These are phyloP conservation scores for Gossypium schwendimanii DNA, from an alignment of 441 rosid species.

Conservation along the genomic window DNA sequence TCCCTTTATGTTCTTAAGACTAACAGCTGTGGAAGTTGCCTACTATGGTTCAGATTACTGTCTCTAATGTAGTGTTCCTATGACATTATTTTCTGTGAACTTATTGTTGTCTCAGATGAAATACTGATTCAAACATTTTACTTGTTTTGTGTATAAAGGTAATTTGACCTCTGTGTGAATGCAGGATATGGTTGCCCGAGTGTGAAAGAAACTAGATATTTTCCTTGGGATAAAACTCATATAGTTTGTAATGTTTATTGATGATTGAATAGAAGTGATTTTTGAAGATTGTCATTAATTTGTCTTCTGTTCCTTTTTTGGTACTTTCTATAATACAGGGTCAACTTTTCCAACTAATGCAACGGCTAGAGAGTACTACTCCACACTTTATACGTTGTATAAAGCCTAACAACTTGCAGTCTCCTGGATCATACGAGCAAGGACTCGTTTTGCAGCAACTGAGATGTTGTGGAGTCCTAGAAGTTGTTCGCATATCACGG, in stretches of 20 bases:
- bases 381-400: slow-evolving; percentile 99
- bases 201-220: background rate
- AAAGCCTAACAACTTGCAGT: slow-evolving; percentile 83
- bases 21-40: background rate
- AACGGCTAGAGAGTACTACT: slow-evolving; percentile 84
- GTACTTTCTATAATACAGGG: slow-evolving; percentile 38
- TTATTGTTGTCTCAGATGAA: background rate
- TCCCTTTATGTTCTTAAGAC: background rate
- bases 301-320: slow-evolving; percentile 5
- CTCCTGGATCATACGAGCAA: slow-evolving; percentile 86
- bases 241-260: background rate
- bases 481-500: slow-evolving; percentile 95
- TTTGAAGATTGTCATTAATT: slow-evolving; percentile 5
- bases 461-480: slow-evolving; percentile 96
- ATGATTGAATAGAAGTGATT: background rate
- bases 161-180: background rate
- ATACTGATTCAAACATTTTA: background rate
- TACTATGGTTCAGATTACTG: background rate
- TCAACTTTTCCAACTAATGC: slow-evolving; percentile 94
- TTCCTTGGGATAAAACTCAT: background rate
- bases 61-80: background rate
- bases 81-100: background rate
- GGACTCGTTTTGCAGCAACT: slow-evolving; percentile 89
- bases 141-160: background rate
- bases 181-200: background rate